Evolutionary conservation across 768 basidiomycete species (phyloP).

Genomic region (Mycena maculata): DNA sequence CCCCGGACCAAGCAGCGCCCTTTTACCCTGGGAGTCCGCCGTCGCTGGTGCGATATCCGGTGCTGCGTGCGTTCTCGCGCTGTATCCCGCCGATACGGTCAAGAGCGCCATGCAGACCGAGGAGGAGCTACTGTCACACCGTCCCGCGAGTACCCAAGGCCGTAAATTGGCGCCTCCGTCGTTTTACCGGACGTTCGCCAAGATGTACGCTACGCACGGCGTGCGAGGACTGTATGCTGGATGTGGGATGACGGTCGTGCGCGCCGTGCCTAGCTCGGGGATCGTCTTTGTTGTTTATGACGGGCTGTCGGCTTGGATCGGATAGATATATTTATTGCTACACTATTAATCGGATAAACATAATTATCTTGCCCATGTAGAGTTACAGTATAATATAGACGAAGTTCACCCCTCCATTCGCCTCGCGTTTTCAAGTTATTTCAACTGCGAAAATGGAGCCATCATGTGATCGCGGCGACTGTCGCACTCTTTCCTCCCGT

Average conservation of each 20-base stretch:
- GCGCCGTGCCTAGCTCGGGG: slow-evolving; percentile 90
- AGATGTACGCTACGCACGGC: slow-evolving; percentile 82
- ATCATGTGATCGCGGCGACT: slow-evolving; percentile 18
- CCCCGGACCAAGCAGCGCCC: slow-evolving; percentile 37
- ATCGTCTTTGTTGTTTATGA: slow-evolving; percentile 96
- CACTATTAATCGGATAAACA: slow-evolving; percentile 3
- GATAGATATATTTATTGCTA: slow-evolving; percentile 37
- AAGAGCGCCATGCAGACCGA: slow-evolving; percentile 97
- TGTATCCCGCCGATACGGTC: slow-evolving; percentile 95
- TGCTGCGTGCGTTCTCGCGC: slow-evolving; percentile 83
- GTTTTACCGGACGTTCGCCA: slow-evolving; percentile 68
- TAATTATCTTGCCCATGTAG: slow-evolving; percentile 5
- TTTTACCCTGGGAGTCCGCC: slow-evolving; percentile 87
- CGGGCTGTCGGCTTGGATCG: slow-evolving; percentile 64
- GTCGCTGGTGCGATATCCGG: slow-evolving; percentile 88
- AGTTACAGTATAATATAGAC: neutral
- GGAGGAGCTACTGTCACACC: slow-evolving; percentile 79
- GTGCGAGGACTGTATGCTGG: slow-evolving; percentile 91
- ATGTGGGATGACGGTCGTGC: slow-evolving; percentile 88
- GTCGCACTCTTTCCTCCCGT: neutral
- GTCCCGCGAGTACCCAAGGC: slow-evolving; percentile 37
- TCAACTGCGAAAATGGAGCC: neutral
- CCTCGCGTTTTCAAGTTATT: neutral
- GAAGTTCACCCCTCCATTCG: neutral
- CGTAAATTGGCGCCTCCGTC: slow-evolving; percentile 35